These are phyloP conservation scores for Suillus alpinus DNA, from an alignment of 768 basidiomycete genomes.

Conservation along the genomic window DNA sequence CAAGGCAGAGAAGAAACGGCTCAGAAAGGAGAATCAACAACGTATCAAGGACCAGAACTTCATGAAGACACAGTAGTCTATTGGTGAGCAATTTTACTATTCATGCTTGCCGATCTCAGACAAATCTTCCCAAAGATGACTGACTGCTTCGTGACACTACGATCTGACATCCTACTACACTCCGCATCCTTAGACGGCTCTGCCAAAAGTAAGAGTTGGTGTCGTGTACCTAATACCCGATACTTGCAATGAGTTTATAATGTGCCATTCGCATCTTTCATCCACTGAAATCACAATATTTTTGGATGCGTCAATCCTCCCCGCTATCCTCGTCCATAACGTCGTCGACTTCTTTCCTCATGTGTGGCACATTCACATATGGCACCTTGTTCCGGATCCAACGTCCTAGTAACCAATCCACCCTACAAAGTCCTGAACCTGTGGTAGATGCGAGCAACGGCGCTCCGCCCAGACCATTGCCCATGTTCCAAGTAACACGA, in stretches of 20 bases:
- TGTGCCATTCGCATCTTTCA: not conserved
- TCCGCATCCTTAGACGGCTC: not conserved
- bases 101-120: not conserved
- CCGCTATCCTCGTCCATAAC: conserved; percentile 37
- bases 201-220: not conserved
- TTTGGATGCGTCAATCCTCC: conserved; percentile 19
- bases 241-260: not conserved
- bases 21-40: conserved; percentile 62
- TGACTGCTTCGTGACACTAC: not conserved
- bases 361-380: conserved; percentile 58
- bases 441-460: conserved; percentile 74
- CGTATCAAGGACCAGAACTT: conserved; percentile 81
- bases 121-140: not conserved
- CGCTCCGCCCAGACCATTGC: conserved; percentile 59
- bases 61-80: conserved; percentile 70
- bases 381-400: conserved; percentile 68
- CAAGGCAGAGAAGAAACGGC: conserved; percentile 50
- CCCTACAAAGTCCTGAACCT: conserved; percentile 79
- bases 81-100: not conserved
- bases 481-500: conserved; percentile 78
- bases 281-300: not conserved
- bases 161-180: not conserved
- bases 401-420: conserved; percentile 78
- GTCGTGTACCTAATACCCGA: not conserved
- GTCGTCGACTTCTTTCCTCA: conserved; percentile 55